These are phyloP conservation scores for Rheum nobile DNA, from an alignment of 148 eudicot genomes.

Conservation along the genomic window DNA sequence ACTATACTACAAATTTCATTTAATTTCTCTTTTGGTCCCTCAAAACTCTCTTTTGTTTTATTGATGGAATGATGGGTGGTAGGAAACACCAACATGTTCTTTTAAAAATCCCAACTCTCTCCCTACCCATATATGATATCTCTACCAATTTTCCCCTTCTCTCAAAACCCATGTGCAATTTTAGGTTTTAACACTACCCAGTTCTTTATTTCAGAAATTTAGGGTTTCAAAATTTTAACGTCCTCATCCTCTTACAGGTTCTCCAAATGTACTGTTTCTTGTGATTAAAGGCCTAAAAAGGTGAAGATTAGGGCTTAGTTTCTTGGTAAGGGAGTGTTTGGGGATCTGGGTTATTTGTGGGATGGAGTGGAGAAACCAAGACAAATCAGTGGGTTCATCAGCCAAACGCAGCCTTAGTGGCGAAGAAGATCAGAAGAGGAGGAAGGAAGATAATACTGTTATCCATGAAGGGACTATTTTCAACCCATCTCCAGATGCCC, in stretches of 20 bases:
- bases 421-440: neutral
- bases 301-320: neutral
- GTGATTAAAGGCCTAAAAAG: too few species aligned
- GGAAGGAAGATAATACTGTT: conserved; percentile 7
- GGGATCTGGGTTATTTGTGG: neutral
- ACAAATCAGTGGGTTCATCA: conserved; percentile 11
- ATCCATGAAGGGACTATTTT: conserved; percentile 10
- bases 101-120: neutral
- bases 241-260: too few species aligned
- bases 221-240: neutral
- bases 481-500: conserved; percentile 19
- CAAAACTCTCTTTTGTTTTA: conserved; percentile 7
- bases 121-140: neutral
- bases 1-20: neutral
- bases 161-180: neutral
- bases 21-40: neutral
- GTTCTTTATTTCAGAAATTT: neutral
- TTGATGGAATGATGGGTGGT: conserved; percentile 30
- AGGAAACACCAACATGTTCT: conserved; percentile 24
- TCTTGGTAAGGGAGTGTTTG: neutral
- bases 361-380: conserved; percentile 23
- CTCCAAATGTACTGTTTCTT: too few species aligned
- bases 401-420: conserved; percentile 3
- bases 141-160: neutral
- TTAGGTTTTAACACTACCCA: neutral